Percentiles rank a stretch among this genome's conserved stretches.
Evolutionary conservation across 1,139 yeast species (phyloP).

Genomic region (Pneumocystis canis): DNA sequence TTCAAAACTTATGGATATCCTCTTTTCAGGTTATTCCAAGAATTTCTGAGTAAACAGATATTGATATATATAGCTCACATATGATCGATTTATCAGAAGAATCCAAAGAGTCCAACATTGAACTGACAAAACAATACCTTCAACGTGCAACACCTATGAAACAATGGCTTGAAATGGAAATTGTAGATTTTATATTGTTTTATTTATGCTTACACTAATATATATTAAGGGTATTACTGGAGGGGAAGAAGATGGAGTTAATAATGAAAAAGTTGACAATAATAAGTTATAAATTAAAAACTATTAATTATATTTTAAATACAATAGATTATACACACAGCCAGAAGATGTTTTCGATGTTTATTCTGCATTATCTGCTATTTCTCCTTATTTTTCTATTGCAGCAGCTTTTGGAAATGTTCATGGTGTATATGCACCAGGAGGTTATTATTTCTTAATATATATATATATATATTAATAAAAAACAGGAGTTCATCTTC

Average conservation of each 20-base stretch:
- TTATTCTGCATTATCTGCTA: conserved; percentile 74
- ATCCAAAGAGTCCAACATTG: conserved; percentile 88
- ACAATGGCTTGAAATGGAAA: conserved; percentile 99
- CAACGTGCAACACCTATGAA: conserved; percentile 82
- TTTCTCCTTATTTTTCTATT: conserved; percentile 95
- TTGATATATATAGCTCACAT: conserved; percentile 46
- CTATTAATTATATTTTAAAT: neutral
- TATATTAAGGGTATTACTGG: conserved; percentile 1
- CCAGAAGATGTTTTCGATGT: conserved; percentile 92
- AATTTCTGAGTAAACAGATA: neutral
- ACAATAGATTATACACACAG: conserved; percentile 54
- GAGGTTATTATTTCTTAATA: conserved; percentile 24
- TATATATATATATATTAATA: neutral
- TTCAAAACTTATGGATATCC: conserved; percentile 80
- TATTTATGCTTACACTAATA: neutral
- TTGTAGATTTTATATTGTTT: conserved; percentile 76
- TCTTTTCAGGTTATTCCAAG: conserved; percentile 39
- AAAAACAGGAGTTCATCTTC: conserved; percentile 58
- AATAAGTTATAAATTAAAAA: conserved; percentile 30
- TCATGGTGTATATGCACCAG: conserved; percentile 99
- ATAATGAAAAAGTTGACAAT: conserved; percentile 85
- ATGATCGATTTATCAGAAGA: conserved; percentile 98
- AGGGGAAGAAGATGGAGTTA: conserved; percentile 99
- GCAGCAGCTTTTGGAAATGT: conserved; percentile 99
- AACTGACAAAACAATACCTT: conserved; percentile 88